phyloP scores from a whole-genome alignment of 257 asterid genomes.

The Ophiorrhiza pumila region DNA sequence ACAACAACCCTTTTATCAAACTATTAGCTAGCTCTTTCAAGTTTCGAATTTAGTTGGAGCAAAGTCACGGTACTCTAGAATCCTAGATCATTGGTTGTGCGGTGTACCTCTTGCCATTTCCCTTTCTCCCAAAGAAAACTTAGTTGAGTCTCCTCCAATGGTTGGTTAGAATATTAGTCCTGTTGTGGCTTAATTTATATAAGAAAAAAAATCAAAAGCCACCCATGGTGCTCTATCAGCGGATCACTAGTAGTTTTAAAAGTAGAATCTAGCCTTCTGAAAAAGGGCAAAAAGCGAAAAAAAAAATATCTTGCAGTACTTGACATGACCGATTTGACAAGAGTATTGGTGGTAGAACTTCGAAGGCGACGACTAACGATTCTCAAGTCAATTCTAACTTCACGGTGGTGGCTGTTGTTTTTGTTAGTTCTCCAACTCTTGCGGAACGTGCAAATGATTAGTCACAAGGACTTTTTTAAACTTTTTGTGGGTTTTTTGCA shows the following conservation, averaged over 20 bases:
- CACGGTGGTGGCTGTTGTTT: slow-evolving; percentile 1
- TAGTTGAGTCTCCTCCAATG: too few relatives aligned
- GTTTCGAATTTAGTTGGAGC: too few relatives aligned
- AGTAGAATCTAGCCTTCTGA: not conserved
- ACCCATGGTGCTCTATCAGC: not conserved
- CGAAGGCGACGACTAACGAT: not conserved
- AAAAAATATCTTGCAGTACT: not conserved
- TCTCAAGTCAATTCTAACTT: not conserved
- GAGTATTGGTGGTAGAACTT: not conserved
- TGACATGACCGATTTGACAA: not conserved
- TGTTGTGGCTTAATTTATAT: too few relatives aligned
- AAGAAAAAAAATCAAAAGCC: too few relatives aligned
- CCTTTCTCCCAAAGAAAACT: too few relatives aligned
- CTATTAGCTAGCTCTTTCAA: too few relatives aligned
- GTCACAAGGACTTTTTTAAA: not conserved
- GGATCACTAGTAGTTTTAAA: not conserved
- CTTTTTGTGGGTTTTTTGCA: too few relatives aligned
- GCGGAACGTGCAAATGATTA: slow-evolving; percentile 5
- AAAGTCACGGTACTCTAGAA: too few relatives aligned
- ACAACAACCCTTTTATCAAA: too few relatives aligned
- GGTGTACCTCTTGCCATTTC: too few relatives aligned
- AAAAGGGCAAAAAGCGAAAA: not conserved
- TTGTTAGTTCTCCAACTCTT: not conserved
- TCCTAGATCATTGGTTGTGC: too few relatives aligned
- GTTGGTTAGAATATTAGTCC: too few relatives aligned